Percentiles rank a stretch among this genome's conserved stretches.
Evolutionary conservation across 768 basidiomycete genomes (phyloP).

Genomic region (Leccinum longicurvipes): DNA sequence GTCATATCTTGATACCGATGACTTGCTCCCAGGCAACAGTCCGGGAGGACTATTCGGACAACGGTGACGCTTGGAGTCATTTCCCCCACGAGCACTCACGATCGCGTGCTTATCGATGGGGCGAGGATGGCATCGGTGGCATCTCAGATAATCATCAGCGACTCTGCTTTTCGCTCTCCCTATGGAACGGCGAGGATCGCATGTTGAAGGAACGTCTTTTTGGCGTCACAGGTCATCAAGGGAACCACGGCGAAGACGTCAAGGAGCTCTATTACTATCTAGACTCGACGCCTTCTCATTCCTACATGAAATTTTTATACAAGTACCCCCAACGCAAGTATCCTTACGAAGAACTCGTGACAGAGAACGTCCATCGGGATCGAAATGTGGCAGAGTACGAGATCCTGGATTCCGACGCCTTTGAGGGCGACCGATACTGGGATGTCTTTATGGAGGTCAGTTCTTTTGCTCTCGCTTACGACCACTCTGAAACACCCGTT

Average conservation of each 20-base stretch:
- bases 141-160: conserved; percentile 97
- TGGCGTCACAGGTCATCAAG: conserved; percentile 94
- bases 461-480: conserved; percentile 11
- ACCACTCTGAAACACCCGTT: conserved; percentile 4
- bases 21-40: conserved; percentile 76
- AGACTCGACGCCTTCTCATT: conserved; percentile 97
- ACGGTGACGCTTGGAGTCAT: conserved; percentile 95
- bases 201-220: conserved; percentile 97
- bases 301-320: conserved; percentile 99
- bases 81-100: conserved; percentile 93
- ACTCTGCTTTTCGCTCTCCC: conserved; percentile 82
- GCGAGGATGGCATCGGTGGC: conserved; percentile 96
- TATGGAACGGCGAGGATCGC: conserved; percentile 94
- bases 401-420: conserved; percentile 86
- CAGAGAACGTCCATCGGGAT: conserved; percentile 76
- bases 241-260: conserved; percentile 99
- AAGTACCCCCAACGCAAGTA: conserved; percentile 93
- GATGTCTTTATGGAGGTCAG: conserved; percentile 95
- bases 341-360: conserved; percentile 92
- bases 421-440: conserved; percentile 95
- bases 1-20: conserved; percentile 10
- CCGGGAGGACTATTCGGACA: conserved; percentile 94
- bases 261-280: conserved; percentile 99
- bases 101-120: conserved; percentile 96
- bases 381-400: conserved; percentile 91